phyloP scores from a whole-genome alignment of 1,284 basidiomycete species.

The Cryptococcus sp. region DNA sequence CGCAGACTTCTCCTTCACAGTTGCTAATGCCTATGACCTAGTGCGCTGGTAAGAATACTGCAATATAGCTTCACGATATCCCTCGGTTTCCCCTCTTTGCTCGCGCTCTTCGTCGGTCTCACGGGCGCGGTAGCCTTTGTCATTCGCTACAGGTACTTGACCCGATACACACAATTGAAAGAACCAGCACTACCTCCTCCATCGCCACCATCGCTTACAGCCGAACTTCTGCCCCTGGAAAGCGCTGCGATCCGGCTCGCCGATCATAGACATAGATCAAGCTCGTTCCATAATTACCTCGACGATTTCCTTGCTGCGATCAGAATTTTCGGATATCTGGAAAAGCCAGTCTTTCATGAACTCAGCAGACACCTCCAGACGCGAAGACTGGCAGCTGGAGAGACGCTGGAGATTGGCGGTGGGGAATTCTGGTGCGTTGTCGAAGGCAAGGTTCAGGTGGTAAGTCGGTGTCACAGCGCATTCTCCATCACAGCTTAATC shows the following conservation, averaged over 20 bases:
- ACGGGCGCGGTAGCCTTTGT: conserved; percentile 73
- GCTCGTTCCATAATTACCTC: conserved; percentile 85
- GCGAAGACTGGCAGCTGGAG: conserved; percentile 80
- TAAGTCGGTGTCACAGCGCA: conserved; percentile 24
- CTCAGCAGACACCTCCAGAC: conserved; percentile 91
- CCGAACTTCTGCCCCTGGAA: conserved; percentile 30
- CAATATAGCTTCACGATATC: conserved; percentile 86
- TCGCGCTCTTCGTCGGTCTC: conserved; percentile 68
- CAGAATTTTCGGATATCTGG: conserved; percentile 90
- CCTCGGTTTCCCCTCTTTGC: conserved; percentile 86
- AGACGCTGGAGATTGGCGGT: conserved; percentile 78
- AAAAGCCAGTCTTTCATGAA: conserved; percentile 95
- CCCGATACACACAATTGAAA: conserved; percentile 68
- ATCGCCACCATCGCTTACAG: conserved; percentile 36
- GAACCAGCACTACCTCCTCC: conserved; percentile 65
- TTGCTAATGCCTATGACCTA: conserved; percentile 1
- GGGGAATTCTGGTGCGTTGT: conserved; percentile 95
- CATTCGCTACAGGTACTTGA: conserved; percentile 69
- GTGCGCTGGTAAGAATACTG: conserved; percentile 59
- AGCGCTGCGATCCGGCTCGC: conserved; percentile 61
- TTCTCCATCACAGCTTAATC: background rate
- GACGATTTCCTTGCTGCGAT: conserved; percentile 94
- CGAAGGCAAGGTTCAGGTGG: conserved; percentile 67
- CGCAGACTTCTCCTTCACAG: background rate
- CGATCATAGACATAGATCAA: conserved; percentile 63